Base-by-base conservation (phyloP, 1,284 basidiomycete genomes). In the Paramarasmius palmivorus region DNA sequence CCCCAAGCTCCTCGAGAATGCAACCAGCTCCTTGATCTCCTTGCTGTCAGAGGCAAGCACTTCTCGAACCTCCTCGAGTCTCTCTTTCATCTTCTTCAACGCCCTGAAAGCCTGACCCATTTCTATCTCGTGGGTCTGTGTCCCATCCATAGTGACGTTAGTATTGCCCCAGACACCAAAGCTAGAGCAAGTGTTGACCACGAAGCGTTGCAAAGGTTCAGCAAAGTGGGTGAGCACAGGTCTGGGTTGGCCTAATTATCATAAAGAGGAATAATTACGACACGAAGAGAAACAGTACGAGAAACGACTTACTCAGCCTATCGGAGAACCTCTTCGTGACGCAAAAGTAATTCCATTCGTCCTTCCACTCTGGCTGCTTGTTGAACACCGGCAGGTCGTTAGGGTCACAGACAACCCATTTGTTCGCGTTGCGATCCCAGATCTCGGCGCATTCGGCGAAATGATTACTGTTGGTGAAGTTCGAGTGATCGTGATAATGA, bases 21-120 rank as follows among this genome's bases (percentile, higher is more conserved):
- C 9, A 12, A 46, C 25, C 25, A 29, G 17, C 12, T 46, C 44
- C 15, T 26, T 4, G 8, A 26, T 32, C 12, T 23, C 25, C 25
- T 10, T 9, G 8, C 25, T 17, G 4, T n/a, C 10, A 8, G 25
- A 17, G 12, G 12, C 17, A 6, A 12, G 23, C 17, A 15, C 44
- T 10, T 29, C 23, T 19, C 32, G 10, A n/a, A 46, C 29, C 25
- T 46, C 44, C 44, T 46, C 44, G 15, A 46, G 19, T 29, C 19
- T 46, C 2, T 23, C 44, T 19, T 46, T 46, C 14, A 19, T 46
- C 25, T 46, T 46, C 26, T 46, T 46, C 44, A 46, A 46, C 15
- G 25, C n/a, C 4, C 44, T 10, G 9, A 46, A 46, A 1, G 25
- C 44, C 19, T 46, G 44, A 26, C 44, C 44, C 44, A 46, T 46